Evolutionary conservation across 352 stramenopile genomes (phyloP).

Genomic region (Blastocystis sp.): DNA sequence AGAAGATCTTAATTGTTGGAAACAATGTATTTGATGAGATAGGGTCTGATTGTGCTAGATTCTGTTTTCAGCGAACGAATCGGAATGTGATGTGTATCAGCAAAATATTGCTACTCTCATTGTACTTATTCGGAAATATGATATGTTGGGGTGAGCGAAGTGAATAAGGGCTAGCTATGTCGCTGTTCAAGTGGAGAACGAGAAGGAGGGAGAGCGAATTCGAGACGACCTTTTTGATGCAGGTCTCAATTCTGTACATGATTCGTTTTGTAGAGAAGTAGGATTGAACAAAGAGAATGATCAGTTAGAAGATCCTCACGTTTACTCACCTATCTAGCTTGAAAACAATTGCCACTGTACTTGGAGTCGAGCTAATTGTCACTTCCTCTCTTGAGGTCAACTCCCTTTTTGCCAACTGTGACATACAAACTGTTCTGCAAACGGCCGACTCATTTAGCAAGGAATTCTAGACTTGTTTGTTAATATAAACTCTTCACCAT

Average conservation of each 20-base stretch:
- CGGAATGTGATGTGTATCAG: not conserved
- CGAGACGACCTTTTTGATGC: not conserved
- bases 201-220: not conserved
- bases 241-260: not conserved
- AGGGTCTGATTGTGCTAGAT: not conserved
- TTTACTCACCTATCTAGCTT: conserved; percentile 7
- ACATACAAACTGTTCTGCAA: not conserved
- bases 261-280: not conserved
- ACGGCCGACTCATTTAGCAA: not conserved
- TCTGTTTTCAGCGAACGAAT: not conserved
- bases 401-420: not conserved
- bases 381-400: not conserved
- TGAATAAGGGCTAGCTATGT: not conserved
- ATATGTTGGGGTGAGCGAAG: not conserved
- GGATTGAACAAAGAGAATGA: not conserved
- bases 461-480: conserved; percentile 4
- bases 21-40: not conserved
- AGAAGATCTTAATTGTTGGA: conserved; percentile 29
- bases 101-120: conserved; percentile 18
- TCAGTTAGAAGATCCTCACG: not conserved
- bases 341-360: not conserved
- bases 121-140: not conserved
- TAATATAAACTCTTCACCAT: not conserved
- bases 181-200: not conserved
- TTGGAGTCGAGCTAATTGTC: not conserved